Base-by-base conservation (phyloP, 2,329 filamentous ascomycete species). In the Acrocalymma vagum region DNA sequence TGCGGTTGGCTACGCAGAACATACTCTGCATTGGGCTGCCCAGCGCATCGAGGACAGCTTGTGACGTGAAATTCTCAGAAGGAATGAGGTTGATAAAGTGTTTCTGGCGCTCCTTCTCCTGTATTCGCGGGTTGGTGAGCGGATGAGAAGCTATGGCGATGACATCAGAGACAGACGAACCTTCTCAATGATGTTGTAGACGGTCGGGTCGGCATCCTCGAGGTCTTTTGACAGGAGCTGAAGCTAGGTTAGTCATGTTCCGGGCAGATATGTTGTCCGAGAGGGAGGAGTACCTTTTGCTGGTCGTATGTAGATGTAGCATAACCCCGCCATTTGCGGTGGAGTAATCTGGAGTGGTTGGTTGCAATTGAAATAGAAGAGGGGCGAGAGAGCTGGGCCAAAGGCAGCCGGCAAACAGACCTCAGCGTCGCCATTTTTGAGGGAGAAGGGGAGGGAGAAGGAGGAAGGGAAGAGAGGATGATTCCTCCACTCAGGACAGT, bases 71-170 rank as follows among this genome's bases (percentile, higher is more conserved):
- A 81, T 99, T 99, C 81, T 99, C 94, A 42, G 94, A 97, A 68
- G 94, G 93, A 66, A 99, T 99, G 71, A 99, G 86, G 69, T 97
- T 97, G 77, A 99, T 96, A 66, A 96, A 99, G 72, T 97, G 91
- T 74, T 96, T 95, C 73, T 99, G 94, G 58, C 94, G 84, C 57
- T 82, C 82, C 83, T 97, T 97, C 79, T 99, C 94, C 90, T 96
- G 50, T 40, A 51, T 16, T 28, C 22, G 16, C 35, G 45, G 17
- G 15, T 18, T 25, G 28, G 48, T 67, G 37, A 63, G 59, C 44
- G 40, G n/a, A n/a, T n/a, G n/a, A n/a, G n/a, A n/a, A n/a, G n/a
- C n/a, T n/a, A n/a, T n/a, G n/a, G n/a, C n/a, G n/a, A n/a, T n/a
- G n/a, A n/a, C n/a, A n/a, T n/a, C n/a, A n/a, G n/a, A n/a, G 24